These are phyloP conservation scores for Magnaporthiopsis poae DNA, from an alignment of 2,329 filamentous ascomycete genomes.

Conservation along the genomic window DNA sequence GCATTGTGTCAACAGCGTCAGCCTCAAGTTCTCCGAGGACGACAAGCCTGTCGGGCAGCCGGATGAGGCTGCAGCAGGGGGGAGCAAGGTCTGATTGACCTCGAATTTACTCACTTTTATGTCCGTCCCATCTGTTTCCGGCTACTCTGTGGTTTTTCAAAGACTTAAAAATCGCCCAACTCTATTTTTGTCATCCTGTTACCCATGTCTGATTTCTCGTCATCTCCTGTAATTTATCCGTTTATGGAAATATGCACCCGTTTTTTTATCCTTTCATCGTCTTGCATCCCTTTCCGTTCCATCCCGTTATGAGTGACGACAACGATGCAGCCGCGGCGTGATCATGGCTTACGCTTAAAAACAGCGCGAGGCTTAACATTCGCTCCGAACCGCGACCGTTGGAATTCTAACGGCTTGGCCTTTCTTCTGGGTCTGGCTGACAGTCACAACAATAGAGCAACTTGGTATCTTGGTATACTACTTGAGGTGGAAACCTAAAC, in stretches of 20 bases:
- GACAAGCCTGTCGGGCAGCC: conserved; percentile 38
- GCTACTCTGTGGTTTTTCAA: background rate
- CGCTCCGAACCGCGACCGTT: background rate
- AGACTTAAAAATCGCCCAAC: background rate
- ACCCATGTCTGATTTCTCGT: background rate
- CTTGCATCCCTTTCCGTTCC: background rate
- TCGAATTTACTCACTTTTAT: background rate
- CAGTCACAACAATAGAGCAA: background rate
- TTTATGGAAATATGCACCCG: background rate
- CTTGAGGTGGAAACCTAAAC: background rate
- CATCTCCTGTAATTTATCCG: background rate
- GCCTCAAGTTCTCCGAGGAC: conserved; percentile 67
- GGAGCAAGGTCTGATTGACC: conserved; percentile 3
- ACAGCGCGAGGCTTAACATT: background rate
- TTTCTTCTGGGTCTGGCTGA: background rate
- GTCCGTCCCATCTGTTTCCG: background rate
- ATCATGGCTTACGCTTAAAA: background rate
- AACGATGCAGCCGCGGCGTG: background rate
- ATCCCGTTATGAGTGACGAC: background rate
- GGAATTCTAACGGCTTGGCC: background rate
- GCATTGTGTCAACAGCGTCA: conserved; percentile 92
- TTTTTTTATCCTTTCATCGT: background rate
- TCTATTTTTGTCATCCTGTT: background rate
- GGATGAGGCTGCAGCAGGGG: background rate
- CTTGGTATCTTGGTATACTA: background rate